Evolutionary conservation across 148 eudicot species (phyloP).

Genomic region (Vaccinium darrowii): DNA sequence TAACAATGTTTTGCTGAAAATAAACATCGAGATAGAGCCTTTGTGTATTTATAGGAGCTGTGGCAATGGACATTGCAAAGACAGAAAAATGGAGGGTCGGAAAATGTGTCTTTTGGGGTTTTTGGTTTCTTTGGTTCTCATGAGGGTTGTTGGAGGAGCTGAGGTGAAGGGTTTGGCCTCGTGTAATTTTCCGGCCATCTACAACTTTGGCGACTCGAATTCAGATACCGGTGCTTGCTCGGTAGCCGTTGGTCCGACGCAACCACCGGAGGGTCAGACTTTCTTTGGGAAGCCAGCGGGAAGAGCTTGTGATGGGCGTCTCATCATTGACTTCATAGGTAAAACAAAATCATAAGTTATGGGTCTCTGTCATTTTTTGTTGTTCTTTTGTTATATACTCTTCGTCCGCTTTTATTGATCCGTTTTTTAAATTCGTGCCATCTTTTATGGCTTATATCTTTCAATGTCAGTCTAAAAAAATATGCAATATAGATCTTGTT

Average conservation of each 20-base stretch:
- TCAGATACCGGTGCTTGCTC: constrained; percentile 6
- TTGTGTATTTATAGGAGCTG: background rate
- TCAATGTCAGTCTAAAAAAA: too few relatives aligned
- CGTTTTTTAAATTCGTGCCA: too few relatives aligned
- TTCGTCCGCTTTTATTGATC: too few relatives aligned
- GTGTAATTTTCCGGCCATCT: background rate
- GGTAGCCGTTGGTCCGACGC: background rate
- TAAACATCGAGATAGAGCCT: background rate
- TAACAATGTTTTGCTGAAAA: background rate
- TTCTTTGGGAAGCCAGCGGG: background rate
- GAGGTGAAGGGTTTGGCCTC: background rate
- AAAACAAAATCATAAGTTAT: background rate
- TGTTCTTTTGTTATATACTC: too few relatives aligned
- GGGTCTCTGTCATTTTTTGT: too few relatives aligned
- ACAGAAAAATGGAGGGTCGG: background rate
- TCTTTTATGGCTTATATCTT: too few relatives aligned
- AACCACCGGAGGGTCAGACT: background rate
- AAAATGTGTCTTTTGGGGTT: background rate
- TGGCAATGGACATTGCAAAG: background rate
- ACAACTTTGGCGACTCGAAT: constrained; percentile 20
- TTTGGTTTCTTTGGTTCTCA: background rate
- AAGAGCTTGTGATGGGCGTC: background rate
- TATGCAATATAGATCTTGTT: too few relatives aligned
- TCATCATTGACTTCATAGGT: constrained; percentile 18
- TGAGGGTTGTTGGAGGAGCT: background rate